Evolutionary conservation across 2,329 filamentous ascomycete genomes (phyloP), one percentile per base, ranked within the genome.

Genomic region (Mariannaea elegans): DNA sequence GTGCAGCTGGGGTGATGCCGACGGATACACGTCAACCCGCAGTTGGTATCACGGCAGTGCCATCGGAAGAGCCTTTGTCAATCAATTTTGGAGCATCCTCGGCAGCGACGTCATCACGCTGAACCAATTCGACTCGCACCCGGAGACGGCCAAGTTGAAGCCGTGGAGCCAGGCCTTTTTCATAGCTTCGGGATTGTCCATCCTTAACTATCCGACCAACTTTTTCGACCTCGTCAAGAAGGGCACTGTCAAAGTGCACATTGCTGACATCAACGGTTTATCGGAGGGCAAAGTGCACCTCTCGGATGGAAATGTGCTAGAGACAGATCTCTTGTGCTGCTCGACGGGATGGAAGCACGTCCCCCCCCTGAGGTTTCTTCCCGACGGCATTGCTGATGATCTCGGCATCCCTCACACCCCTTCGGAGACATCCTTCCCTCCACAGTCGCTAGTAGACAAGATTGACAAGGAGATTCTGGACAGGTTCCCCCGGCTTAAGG

Each of bases 1-100:
- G 0, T 90, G 87, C 66, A 81, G 85, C 4, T 91, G 87, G 85
- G 87, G 85, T 2, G 75, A 78, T 3, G 82, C 80, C 9, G 84
- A 85, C 64, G 85, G 84, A 1, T 85, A 79, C 54, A 77, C 79
- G 3, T 76, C 73, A 34, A 72, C 82, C 0, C 77, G 83, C 12
- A 72, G 71, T 8, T 82, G 85, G 57, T 72, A 87, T 24, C 84
- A 87, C 56, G 75, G 78, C 4, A 87, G 81, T 0, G 72, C 72
- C 52, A 56, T 85, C 2, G 84, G 85, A 3, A 77, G 82, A 4
- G 77, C 76, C 34, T 61, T 87, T 4, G 79, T 84, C 4, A 72
- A 78, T 16, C 68, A 66, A 2, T 86, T 86, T 72, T 87, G 83
- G 83, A 67, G 67, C 7, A 73, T 82, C 2, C 71, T 87, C 3